Evolutionary conservation across 2,329 filamentous ascomycete species (phyloP), one percentile per base, ranked within the genome.

Genomic region (Sarocladiaceae sp.): DNA sequence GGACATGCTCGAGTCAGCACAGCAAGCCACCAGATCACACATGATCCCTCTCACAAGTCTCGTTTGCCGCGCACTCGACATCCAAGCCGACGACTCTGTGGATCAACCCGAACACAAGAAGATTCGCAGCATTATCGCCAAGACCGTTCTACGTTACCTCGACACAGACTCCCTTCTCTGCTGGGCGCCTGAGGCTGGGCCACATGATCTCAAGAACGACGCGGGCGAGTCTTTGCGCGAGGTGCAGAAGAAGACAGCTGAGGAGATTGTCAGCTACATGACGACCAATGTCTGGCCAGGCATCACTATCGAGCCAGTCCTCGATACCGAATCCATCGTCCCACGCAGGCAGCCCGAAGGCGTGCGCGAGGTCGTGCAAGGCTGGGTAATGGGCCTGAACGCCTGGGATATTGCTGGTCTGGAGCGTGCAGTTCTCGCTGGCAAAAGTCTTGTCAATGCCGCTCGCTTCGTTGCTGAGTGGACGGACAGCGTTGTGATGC

Each of bases 101-200:
- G 40, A 53, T 17, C 48, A 52, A 1, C 64, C 66, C 3, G 62
- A 61, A 2, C 50, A 54, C 3, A 79, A 48, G 74, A 83, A 75
- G 22, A 76, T 87, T 33, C 79, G 92, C 31, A 66, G 78, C 1
- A 73, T 79, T 36, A 84, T 97, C 44, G 72, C 87, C 15, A 75
- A 73, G 17, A 85, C 83, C 57, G 72, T 94, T 50, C 80, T 97
- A 77, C 82, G 87, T 44, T 97, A 97, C 68, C 79, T 99, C 23
- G 85, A 91, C 61, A 97, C 94, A 1, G 94, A 99, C 71, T 92
- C 90, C 0, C 73, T 97, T 31, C 82, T 99, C 2, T 97, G 93
- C 79, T 96, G 91, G 89, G 90, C 79, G 22, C 77, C 82, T 36
- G 74, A 75, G 2, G 73, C 77, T 1, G 70, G 75, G 31, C 70